These are phyloP conservation scores for Emmonsia crescens DNA, from an alignment of 2,329 filamentous ascomycete genomes.

Conservation along the genomic window DNA sequence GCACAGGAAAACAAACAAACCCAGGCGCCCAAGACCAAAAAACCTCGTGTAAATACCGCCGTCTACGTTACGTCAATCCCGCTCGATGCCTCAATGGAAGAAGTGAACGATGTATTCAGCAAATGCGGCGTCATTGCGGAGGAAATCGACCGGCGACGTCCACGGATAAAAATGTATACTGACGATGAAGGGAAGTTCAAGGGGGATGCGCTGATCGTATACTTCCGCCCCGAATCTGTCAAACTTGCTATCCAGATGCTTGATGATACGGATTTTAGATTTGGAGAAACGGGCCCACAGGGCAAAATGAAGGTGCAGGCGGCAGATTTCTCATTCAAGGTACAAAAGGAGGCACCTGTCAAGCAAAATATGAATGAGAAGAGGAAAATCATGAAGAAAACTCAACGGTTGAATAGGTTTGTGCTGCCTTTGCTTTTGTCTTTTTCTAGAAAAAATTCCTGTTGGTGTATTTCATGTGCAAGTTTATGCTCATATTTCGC, in stretches of 20 bases:
- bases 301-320: constrained; percentile 70
- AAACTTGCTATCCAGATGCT: constrained; percentile 48
- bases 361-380: constrained; percentile 56
- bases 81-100: constrained; percentile 62
- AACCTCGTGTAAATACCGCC: constrained; percentile 62
- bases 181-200: constrained; percentile 78
- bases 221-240: constrained; percentile 92
- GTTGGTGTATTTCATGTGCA: neutral
- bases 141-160: constrained; percentile 77
- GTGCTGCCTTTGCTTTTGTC: constrained; percentile 11
- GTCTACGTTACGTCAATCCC: constrained; percentile 88
- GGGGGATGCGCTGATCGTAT: constrained; percentile 84
- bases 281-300: constrained; percentile 40
- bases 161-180: constrained; percentile 86
- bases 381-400: constrained; percentile 82
- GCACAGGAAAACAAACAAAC: constrained; percentile 11
- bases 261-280: constrained; percentile 57
- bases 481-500: constrained; percentile 9
- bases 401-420: constrained; percentile 68
- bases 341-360: constrained; percentile 55
- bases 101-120: constrained; percentile 75
- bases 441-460: neutral
- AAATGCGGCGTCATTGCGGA: constrained; percentile 89
- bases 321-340: constrained; percentile 88
- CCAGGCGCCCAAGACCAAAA: constrained; percentile 29